A percentile compares a stretch with the other conserved stretches of the same genome.
Evolutionary conservation across 805 yeast genomes (phyloP).

Genomic region (Monosporozyma servazzii): DNA sequence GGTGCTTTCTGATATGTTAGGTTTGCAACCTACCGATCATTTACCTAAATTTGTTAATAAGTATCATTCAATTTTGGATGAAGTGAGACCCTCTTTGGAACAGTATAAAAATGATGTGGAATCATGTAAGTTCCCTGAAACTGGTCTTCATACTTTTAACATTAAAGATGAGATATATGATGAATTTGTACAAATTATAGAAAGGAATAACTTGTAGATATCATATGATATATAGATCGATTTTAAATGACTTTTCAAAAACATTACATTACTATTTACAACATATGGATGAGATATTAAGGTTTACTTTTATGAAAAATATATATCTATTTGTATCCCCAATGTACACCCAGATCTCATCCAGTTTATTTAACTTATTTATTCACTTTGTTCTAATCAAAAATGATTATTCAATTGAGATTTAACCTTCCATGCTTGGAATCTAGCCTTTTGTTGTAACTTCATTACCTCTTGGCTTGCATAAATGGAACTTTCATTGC

Average conservation of each 20-base stretch:
- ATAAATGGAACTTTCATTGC: conserved; percentile 2
- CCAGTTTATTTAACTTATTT: neutral
- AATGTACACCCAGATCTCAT: neutral
- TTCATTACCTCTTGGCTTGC: conserved; percentile 5
- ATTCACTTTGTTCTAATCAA: neutral
- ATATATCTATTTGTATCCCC: neutral
- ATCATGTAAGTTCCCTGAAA: conserved; percentile 47
- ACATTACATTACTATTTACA: neutral
- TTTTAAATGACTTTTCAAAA: neutral
- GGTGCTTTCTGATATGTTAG: conserved; percentile 77
- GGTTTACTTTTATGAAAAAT: neutral
- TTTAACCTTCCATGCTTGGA: conserved; percentile 23
- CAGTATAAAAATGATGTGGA: conserved; percentile 55
- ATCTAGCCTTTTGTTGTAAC: conserved; percentile 26
- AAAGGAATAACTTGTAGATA: neutral
- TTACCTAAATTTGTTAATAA: conserved; percentile 68
- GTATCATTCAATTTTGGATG: conserved; percentile 44
- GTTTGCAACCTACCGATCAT: conserved; percentile 45
- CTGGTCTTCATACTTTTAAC: conserved; percentile 52
- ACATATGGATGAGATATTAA: neutral
- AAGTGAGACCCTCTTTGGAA: conserved; percentile 43
- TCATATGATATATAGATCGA: neutral
- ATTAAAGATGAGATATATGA: conserved; percentile 56
- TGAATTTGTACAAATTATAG: conserved; percentile 25
- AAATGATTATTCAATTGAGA: neutral